Percentiles rank a stretch among this genome's conserved stretches.
phyloP scores from a whole-genome alignment of 495 filamentous ascomycete species.

The Hypoxylon rickii region DNA sequence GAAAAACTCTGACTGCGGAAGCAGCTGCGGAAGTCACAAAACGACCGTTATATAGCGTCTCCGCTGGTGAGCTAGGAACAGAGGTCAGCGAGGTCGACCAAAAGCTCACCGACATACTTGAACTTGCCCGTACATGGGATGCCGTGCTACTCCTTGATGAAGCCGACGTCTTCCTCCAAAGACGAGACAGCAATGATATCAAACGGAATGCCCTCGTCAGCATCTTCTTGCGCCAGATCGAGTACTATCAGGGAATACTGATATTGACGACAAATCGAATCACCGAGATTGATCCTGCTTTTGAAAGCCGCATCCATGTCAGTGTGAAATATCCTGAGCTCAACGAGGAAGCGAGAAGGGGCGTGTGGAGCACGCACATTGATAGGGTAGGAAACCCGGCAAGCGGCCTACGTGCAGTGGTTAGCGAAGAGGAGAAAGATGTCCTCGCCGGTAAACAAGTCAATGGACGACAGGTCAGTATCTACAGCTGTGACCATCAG shows the following conservation, averaged over 20 bases:
- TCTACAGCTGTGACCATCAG: background rate
- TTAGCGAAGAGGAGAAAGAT: conserved; percentile 3
- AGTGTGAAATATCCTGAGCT: background rate
- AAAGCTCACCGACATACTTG: conserved; percentile 83
- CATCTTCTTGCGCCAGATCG: conserved; percentile 69
- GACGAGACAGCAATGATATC: conserved; percentile 73
- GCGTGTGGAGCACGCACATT: background rate
- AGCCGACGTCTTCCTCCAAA: too few relatives aligned
- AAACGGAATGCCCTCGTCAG: conserved; percentile 76
- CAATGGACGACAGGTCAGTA: conserved; percentile 1
- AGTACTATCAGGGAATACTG: conserved; percentile 84
- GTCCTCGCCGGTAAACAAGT: background rate
- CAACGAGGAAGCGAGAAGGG: background rate
- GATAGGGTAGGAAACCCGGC: background rate
- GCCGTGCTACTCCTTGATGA: conserved; percentile 75
- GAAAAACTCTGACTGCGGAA: conserved; percentile 89
- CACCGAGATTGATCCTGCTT: conserved; percentile 60
- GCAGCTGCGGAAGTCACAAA: conserved; percentile 82
- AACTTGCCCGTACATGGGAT: conserved; percentile 87
- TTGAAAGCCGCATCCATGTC: conserved; percentile 39
- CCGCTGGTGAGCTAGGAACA: conserved; percentile 80
- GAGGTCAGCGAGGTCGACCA: conserved; percentile 75
- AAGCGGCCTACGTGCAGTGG: background rate
- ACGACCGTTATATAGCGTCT: conserved; percentile 84
- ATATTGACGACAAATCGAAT: conserved; percentile 88